Base-by-base conservation (phyloP, 2,329 filamentous ascomycete genomes). In the Paecilomyces dactylethromorphus region DNA sequence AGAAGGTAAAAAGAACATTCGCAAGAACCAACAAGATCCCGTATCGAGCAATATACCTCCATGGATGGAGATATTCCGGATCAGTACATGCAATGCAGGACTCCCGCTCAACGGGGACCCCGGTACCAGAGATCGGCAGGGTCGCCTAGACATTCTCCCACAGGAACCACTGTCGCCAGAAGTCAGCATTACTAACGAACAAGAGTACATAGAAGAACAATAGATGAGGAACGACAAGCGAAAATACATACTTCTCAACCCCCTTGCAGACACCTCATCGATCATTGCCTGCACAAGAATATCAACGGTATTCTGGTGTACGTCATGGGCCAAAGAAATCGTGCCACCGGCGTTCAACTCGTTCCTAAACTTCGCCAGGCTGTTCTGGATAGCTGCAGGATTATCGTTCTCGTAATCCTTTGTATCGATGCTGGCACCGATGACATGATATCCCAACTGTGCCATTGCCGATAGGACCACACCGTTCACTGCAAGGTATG, bases 111-210 rank as follows among this genome's bases (percentile, higher is more conserved):
- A 31, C 50, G 33, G 11, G 64, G 53, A 26, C 59, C 57, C 22
- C 73, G 70, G 64, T 85, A 85, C 83, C 82, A 85, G 62, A 79
- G 77, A 15, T 69, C 73, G n/a, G 60, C 60, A 7, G 81, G 69
- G 58, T 86, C 82, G 0, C 78, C 79, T 15, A 86, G 74, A 59
- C 84, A 87, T 60, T 85, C 81, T 0, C 82, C 84, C 3, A 85
- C 79, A 1, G 83, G 83, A 29, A 83, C 81, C 51, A 79, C 78
- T 67, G 63, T 63, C 24, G 59, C 26, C 15, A 33, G 18, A 0
- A 2, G 54, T 53, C 33, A 57, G 50, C 56, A 35, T 4, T 1
- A 22, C 18, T 24, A 52, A 50, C 26, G 26, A 29, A 29, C 24
- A 26, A 26, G 24, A 33, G 12, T 29, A 39, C 11, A 18, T 32